These are phyloP conservation scores for Yamadazyma atlantica DNA, from an alignment of 1,139 yeast species.

Conservation along the genomic window DNA sequence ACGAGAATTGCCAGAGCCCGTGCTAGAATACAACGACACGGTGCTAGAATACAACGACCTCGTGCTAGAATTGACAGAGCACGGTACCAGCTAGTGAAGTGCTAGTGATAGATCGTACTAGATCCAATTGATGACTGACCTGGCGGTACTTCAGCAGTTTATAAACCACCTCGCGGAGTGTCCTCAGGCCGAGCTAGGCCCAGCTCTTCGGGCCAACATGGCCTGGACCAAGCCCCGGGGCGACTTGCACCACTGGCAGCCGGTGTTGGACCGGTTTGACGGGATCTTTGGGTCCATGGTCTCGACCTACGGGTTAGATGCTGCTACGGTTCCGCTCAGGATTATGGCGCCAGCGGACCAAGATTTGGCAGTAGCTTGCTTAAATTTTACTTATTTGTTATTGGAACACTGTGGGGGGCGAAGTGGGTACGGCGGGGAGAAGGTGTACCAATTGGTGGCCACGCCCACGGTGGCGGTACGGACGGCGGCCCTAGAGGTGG, in stretches of 20 bases:
- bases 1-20: too few species aligned
- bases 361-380: conserved; percentile 46
- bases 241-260: conserved; percentile 75
- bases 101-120: too few species aligned
- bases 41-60: too few species aligned
- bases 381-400: conserved; percentile 62
- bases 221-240: conserved; percentile 70
- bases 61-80: too few species aligned
- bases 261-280: conserved; percentile 75
- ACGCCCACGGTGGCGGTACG: conserved; percentile 62
- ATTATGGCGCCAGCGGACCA: conserved; percentile 49
- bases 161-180: too few species aligned
- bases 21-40: too few species aligned
- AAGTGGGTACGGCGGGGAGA: conserved; percentile 64
- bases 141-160: too few species aligned
- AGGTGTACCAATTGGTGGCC: conserved; percentile 59
- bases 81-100: too few species aligned
- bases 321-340: conserved; percentile 46
- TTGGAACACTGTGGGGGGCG: conserved; percentile 72
- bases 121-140: too few species aligned
- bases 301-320: conserved; percentile 52
- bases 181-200: too few species aligned
- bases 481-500: conserved; percentile 63
- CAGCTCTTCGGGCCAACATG: too few species aligned
- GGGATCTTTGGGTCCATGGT: conserved; percentile 56